These are phyloP conservation scores for Dactylellina haptotyla DNA, from an alignment of 2,329 filamentous ascomycete species.

Conservation along the genomic window DNA sequence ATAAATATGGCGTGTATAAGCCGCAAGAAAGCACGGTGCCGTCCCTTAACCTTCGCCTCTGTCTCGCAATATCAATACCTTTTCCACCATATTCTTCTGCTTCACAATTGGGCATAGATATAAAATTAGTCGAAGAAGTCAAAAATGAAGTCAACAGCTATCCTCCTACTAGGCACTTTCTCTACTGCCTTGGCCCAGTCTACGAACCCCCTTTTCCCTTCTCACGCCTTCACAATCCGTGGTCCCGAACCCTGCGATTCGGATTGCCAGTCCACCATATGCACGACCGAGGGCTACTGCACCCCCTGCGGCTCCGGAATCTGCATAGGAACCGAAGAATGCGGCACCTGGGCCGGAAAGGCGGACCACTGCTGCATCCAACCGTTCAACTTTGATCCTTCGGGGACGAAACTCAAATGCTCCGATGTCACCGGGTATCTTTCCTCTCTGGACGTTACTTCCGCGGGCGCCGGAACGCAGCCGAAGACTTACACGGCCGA, in stretches of 20 bases:
- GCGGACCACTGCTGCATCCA: conserved; percentile 35
- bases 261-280: conserved; percentile 11
- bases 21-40: neutral
- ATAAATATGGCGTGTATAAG: conserved; percentile 1
- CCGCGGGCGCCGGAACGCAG: neutral
- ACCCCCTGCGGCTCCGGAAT: conserved; percentile 23
- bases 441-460: conserved; percentile 1
- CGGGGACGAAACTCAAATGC: conserved; percentile 3
- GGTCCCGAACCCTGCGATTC: conserved; percentile 28
- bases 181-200: neutral
- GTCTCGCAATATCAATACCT: too few relatives aligned
- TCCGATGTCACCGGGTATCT: conserved; percentile 19
- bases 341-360: conserved; percentile 35
- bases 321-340: conserved; percentile 29
- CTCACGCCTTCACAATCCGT: conserved; percentile 41
- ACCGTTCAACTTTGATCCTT: conserved; percentile 11
- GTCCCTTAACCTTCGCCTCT: too few relatives aligned
- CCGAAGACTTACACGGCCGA: conserved; percentile 21
- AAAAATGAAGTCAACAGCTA: neutral
- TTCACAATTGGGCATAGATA: too few relatives aligned
- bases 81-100: too few relatives aligned
- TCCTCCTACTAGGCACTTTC: neutral
- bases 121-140: neutral
- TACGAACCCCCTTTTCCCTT: conserved; percentile 23
- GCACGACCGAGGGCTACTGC: conserved; percentile 10